Evolutionary conservation across 164 flowering plant genomes (phyloP).

Genomic region (Stephania japonica): DNA sequence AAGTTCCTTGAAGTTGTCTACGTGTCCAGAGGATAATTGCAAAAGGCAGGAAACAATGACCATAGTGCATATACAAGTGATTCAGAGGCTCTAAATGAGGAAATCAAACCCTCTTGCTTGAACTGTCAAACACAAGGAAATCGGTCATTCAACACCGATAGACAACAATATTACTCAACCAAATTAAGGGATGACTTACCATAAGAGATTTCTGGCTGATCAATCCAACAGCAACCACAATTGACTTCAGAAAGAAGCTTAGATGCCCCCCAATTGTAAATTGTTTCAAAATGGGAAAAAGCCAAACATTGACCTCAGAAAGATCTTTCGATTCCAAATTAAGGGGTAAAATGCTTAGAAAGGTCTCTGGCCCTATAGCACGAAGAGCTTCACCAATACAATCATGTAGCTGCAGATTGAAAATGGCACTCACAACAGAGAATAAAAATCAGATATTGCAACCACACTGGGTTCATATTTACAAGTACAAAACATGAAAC

Average conservation of each 20-base stretch:
- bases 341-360: conserved; percentile 66
- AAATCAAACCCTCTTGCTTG: conserved; percentile 53
- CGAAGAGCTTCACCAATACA: conserved; percentile 87
- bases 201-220: conserved; percentile 47
- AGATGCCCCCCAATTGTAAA: conserved; percentile 71
- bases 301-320: conserved; percentile 69
- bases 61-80: conserved; percentile 70
- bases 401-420: conserved; percentile 62
- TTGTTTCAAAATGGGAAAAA: conserved; percentile 85
- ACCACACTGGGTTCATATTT: background rate
- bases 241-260: conserved; percentile 51
- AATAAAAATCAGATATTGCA: background rate
- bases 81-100: conserved; percentile 64
- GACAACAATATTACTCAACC: background rate
- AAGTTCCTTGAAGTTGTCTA: conserved; percentile 63
- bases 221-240: conserved; percentile 41
- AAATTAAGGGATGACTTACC: conserved; percentile 35
- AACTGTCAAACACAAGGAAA: conserved; percentile 41
- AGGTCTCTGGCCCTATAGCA: conserved; percentile 82
- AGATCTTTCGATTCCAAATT: conserved; percentile 64
- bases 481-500: background rate
- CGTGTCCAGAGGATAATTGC: conserved; percentile 91
- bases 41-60: conserved; percentile 92
- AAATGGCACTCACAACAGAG: conserved; percentile 5
- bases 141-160: conserved; percentile 4